These are phyloP conservation scores for Alternaria angustiovoidea DNA, from an alignment of 2,329 filamentous ascomycete species.

Conservation along the genomic window DNA sequence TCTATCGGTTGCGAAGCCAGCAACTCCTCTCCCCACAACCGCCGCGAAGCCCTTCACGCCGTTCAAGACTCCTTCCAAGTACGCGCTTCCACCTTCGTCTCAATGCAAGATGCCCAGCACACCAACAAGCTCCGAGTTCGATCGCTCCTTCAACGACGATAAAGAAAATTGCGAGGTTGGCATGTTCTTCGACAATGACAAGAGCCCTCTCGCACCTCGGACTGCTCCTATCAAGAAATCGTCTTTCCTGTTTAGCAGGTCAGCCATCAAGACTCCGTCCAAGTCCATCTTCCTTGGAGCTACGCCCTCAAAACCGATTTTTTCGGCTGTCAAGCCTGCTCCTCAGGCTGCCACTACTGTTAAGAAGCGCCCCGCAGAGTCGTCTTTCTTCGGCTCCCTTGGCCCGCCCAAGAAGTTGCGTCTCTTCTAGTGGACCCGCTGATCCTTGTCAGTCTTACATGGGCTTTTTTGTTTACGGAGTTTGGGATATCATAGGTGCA, in stretches of 20 bases:
- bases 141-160: conserved; percentile 38
- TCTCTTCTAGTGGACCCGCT: conserved; percentile 22
- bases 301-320: conserved; percentile 31
- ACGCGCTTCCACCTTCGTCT: conserved; percentile 32
- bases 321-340: conserved; percentile 27
- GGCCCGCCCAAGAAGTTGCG: conserved; percentile 39
- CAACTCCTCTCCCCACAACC: conserved; percentile 29
- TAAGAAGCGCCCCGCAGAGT: conserved; percentile 33
- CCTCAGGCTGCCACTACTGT: conserved; percentile 24
- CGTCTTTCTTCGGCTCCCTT: conserved; percentile 28
- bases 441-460: neutral
- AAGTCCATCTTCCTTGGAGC: conserved; percentile 54
- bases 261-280: conserved; percentile 62
- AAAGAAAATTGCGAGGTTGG: conserved; percentile 50
- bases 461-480: conserved; percentile 5
- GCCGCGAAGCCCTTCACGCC: conserved; percentile 39
- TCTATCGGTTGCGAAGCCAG: conserved; percentile 32
- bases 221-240: conserved; percentile 37
- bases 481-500: conserved; percentile 8
- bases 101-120: conserved; percentile 36
- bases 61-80: conserved; percentile 42
- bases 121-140: conserved; percentile 40
- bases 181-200: conserved; percentile 53
- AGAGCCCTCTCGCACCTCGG: conserved; percentile 53
- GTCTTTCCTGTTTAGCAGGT: conserved; percentile 41